Evolutionary conservation across 2,329 filamentous ascomycete genomes (phyloP), one percentile per base, ranked within the genome.

Genomic region (Ascochyta pisi): DNA sequence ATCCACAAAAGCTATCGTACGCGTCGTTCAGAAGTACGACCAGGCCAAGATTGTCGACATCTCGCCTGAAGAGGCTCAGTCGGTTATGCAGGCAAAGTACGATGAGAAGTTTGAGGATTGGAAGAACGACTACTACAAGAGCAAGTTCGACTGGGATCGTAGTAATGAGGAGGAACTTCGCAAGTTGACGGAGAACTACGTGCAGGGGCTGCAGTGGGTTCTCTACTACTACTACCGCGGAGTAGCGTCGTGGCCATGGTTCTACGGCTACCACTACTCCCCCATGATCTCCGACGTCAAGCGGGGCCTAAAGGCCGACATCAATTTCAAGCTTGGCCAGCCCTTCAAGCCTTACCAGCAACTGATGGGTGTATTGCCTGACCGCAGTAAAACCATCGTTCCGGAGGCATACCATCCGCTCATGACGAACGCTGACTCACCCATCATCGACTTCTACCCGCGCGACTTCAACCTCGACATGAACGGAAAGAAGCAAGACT

Each of bases 401-500:
- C 95, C 95, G 1, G 77, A 79, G 33, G 87, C 92, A 4, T 98
- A 96, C 76, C 91, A 95, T 77, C 87, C 91, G 24, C 82, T 99
- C 44, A 99, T 99, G 95, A 97, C 92, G 1, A 90, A 90, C 51
- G 83, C 89, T 2, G 85, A 90, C 15, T 98, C 94, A 15, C 92
- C 95, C 2, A 99, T 99, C 73, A 90, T 96, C 69, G 95, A 99
- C 73, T 99, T 99, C 74, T 99, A 99, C 69, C 95, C 95, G 2
- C 86, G 94, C 66, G 95, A 99, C 68, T 99, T 99, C 69, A 92
- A 96, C 63, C 83, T 99, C 37, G 96, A 99, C 73, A 98, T 99
- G 95, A 98, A 99, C 67, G 96, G 95, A 57, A 99, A 99, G 81
- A 99, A 96, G 80, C 96, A 96, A 90, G 96, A 99, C 62, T 99